These are phyloP conservation scores for Solanum corneliomulleri DNA, from an alignment of 257 asterid species.

Conservation along the genomic window DNA sequence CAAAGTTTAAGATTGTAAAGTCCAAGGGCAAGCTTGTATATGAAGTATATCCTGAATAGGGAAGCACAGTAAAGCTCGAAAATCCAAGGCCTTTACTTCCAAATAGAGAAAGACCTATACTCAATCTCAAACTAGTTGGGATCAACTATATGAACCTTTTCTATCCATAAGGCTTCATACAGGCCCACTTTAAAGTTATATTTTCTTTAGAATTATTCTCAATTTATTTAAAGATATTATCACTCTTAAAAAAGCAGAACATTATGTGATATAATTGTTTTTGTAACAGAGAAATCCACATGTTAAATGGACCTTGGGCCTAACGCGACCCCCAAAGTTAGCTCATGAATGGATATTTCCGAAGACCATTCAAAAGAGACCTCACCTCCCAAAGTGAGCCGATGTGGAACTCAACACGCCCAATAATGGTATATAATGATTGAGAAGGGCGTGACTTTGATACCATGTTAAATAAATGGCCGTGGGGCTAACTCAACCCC, in stretches of 20 bases:
- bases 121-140: background rate
- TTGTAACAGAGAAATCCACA: background rate
- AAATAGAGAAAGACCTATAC: background rate
- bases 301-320: background rate
- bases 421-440: background rate
- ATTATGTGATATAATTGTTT: background rate
- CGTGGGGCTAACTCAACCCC: background rate
- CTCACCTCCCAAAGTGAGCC: background rate
- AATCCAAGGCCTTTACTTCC: background rate
- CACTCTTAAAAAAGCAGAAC: background rate
- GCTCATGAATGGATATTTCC: background rate
- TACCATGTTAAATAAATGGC: background rate
- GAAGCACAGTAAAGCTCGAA: background rate
- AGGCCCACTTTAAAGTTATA: background rate
- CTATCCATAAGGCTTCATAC: background rate
- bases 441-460: background rate
- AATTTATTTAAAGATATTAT: background rate
- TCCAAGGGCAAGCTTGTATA: background rate
- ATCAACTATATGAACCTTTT: background rate
- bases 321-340: background rate
- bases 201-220: background rate
- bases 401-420: background rate
- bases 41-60: background rate
- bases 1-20: background rate
- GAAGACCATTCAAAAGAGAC: background rate